Percentiles rank a stretch among this genome's conserved stretches.
phyloP scores from a whole-genome alignment of 495 filamentous ascomycete species.

The Bombardia bombarda region DNA sequence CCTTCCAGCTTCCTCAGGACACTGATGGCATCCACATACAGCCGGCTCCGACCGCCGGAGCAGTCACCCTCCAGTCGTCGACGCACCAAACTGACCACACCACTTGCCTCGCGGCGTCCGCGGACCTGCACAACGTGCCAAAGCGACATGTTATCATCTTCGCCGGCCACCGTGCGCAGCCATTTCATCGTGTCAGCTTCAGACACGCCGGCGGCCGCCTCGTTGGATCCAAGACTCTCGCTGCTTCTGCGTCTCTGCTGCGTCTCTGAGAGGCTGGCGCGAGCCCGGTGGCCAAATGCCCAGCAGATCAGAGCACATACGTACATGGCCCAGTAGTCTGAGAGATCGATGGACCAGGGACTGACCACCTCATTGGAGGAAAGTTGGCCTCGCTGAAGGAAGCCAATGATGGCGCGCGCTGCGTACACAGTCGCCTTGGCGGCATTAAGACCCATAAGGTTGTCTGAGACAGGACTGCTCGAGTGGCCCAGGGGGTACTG shows the following conservation, averaged over 20 bases:
- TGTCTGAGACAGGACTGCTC: constrained; percentile 6
- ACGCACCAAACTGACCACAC: constrained; percentile 31
- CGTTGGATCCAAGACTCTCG: constrained; percentile 57
- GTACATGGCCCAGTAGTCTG: constrained; percentile 42
- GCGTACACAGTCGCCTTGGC: constrained; percentile 23
- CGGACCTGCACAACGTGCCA: constrained; percentile 22
- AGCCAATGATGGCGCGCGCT: constrained; percentile 21
- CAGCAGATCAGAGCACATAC: constrained; percentile 41
- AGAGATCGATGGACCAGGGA: constrained; percentile 27
- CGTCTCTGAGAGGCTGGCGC: constrained; percentile 19
- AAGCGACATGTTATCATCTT: constrained; percentile 31
- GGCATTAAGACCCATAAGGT: constrained; percentile 10
- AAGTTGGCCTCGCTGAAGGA: constrained; percentile 9
- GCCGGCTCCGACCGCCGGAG: constrained; percentile 25
- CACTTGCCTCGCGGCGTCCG: constrained; percentile 23
- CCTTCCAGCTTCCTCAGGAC: constrained; percentile 39
- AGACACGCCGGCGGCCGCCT: constrained; percentile 21
- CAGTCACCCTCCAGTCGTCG: constrained; percentile 33
- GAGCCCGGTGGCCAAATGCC: constrained; percentile 29
- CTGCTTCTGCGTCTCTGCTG: constrained; percentile 29
- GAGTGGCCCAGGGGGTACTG: constrained; percentile 5
- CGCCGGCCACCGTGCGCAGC: constrained; percentile 61
- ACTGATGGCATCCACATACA: constrained; percentile 37
- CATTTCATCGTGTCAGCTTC: constrained; percentile 41
- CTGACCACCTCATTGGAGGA: neutral